Percentiles rank a stretch among this genome's conserved stretches.
phyloP scores from a whole-genome alignment of 208 protist genomes.

The Strigomonas galati region DNA sequence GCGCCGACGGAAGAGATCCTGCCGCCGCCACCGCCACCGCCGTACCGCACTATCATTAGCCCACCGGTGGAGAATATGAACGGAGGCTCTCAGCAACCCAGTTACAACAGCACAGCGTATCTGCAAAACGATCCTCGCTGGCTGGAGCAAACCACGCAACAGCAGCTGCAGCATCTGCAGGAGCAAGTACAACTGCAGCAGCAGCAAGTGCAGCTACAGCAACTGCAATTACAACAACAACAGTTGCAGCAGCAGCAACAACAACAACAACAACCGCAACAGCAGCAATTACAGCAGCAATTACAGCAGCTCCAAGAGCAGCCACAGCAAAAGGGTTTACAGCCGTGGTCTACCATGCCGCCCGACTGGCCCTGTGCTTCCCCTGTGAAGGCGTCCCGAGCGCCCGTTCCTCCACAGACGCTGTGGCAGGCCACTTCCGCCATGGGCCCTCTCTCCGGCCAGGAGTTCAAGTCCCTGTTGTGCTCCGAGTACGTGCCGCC shows the following conservation, averaged over 20 bases:
- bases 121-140: too few species aligned
- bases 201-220: too few species aligned
- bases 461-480: conserved; percentile 69
- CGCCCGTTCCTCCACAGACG: not conserved
- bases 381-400: not conserved
- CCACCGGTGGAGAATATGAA: conserved; percentile 1
- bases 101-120: too few species aligned
- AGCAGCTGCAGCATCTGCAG: too few species aligned
- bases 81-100: too few species aligned
- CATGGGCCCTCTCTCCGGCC: conserved; percentile 17
- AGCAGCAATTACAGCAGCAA: too few species aligned
- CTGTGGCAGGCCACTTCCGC: conserved; percentile 12
- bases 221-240: too few species aligned
- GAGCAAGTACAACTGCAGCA: too few species aligned
- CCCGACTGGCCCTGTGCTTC: conserved; percentile 6
- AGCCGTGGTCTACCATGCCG: conserved; percentile 9
- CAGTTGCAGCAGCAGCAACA: too few species aligned
- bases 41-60: not conserved
- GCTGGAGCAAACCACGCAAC: too few species aligned
- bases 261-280: too few species aligned
- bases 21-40: not conserved
- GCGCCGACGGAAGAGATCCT: not conserved
- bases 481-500: conserved; percentile 47
- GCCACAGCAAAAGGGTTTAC: not conserved
- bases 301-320: not conserved